Percentiles rank a stretch among this genome's conserved stretches.
Evolutionary conservation across 2,329 filamentous ascomycete species (phyloP).

Genomic region (Diaporthe batatas): DNA sequence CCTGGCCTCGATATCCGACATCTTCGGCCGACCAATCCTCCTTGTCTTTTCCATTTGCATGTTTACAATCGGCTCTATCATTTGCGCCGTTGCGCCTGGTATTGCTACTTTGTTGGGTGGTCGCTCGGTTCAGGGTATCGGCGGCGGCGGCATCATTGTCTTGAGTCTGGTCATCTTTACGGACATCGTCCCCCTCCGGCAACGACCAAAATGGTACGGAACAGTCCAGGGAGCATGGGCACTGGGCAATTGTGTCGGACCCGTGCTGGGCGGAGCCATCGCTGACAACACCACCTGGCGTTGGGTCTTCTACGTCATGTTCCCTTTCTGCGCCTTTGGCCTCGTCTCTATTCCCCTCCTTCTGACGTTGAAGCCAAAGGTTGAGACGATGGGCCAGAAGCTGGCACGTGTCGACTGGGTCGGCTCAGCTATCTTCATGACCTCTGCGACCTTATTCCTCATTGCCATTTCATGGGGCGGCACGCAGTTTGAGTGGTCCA

Average conservation of each 20-base stretch:
- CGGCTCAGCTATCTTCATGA: conserved; percentile 60
- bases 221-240: conserved; percentile 55
- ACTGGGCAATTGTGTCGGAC: conserved; percentile 57
- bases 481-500: conserved; percentile 57
- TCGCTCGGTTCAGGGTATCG: conserved; percentile 56
- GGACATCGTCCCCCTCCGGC: conserved; percentile 57
- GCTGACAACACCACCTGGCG: conserved; percentile 57
- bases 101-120: conserved; percentile 54
- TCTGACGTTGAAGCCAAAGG: conserved; percentile 54
- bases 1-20: conserved; percentile 51
- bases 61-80: conserved; percentile 59
- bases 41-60: conserved; percentile 52
- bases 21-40: conserved; percentile 53
- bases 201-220: conserved; percentile 57
- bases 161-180: conserved; percentile 56
- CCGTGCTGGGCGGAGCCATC: conserved; percentile 55
- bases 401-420: conserved; percentile 59
- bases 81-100: conserved; percentile 53
- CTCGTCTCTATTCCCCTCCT: conserved; percentile 57
- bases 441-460: conserved; percentile 58
- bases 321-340: conserved; percentile 58
- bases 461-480: conserved; percentile 63
- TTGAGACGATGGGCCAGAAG: conserved; percentile 51
- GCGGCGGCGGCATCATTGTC: conserved; percentile 58
- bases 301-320: conserved; percentile 64